Conservation (phyloP, 345 rosid species). For the Populus pruinosa region DNA sequence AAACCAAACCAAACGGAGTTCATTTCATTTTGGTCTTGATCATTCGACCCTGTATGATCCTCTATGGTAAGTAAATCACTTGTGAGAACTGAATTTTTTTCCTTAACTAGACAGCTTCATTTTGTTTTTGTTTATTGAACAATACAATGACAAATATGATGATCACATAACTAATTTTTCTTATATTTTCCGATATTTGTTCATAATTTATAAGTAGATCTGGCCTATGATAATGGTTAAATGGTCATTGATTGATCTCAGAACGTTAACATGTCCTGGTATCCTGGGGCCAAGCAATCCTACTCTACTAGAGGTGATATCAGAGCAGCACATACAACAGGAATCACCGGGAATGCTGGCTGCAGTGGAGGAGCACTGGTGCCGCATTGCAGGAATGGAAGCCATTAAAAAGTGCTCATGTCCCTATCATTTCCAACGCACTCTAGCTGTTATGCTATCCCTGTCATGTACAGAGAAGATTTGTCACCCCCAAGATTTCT, state of each 20-base stretch:
- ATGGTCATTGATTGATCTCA: background rate
- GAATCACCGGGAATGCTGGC: background rate
- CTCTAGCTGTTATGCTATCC: background rate
- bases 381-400: background rate
- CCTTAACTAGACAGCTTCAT: constrained; percentile 2
- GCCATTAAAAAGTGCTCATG: background rate
- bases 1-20: background rate
- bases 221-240: background rate
- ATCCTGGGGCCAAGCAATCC: background rate
- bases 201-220: background rate
- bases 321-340: background rate
- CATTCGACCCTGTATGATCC: background rate
- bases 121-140: background rate
- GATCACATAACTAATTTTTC: background rate
- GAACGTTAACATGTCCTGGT: background rate
- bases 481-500: background rate
- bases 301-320: background rate
- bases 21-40: background rate
- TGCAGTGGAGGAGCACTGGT: background rate
- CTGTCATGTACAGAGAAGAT: background rate
- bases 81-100: background rate
- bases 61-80: background rate
- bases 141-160: background rate
- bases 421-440: background rate
- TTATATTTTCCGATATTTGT: background rate